Evolutionary conservation across 208 protist genomes (phyloP).

Genomic region (Leishmania amazonensis): DNA sequence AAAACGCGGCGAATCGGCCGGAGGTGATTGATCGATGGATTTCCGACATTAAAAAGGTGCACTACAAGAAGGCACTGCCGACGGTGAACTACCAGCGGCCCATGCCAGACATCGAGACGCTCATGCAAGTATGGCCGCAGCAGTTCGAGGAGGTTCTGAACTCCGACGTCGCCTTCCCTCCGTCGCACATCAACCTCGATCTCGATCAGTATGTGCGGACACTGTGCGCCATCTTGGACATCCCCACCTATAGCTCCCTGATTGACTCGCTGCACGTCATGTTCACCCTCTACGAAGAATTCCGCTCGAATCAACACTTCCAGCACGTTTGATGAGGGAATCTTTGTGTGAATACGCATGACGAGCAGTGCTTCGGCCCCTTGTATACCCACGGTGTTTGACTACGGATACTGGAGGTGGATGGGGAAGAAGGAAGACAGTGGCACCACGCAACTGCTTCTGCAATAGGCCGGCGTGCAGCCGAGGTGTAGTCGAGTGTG

Average conservation of each 20-base stretch:
- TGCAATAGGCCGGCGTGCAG: background rate
- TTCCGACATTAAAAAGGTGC: conserved; percentile 95
- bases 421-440: background rate
- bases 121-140: conserved; percentile 96
- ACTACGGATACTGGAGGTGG: background rate
- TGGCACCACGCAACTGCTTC: background rate
- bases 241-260: conserved; percentile 96
- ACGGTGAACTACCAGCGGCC: conserved; percentile 95
- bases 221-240: conserved; percentile 96
- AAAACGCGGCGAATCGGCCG: conserved; percentile 95
- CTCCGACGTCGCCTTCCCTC: conserved; percentile 85
- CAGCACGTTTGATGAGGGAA: conserved; percentile 54
- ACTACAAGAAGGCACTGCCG: conserved; percentile 95
- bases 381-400: background rate
- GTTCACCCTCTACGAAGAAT: conserved; percentile 97
- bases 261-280: conserved; percentile 98
- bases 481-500: too few relatives aligned
- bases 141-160: conserved; percentile 96
- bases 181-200: conserved; percentile 92
- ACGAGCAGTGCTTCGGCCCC: background rate
- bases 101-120: conserved; percentile 96
- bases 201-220: conserved; percentile 94
- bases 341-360: background rate
- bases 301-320: conserved; percentile 95
- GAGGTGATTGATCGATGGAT: conserved; percentile 97